Base-by-base conservation (phyloP, 1,284 basidiomycete genomes). In the Sporisorium sorghi region DNA sequence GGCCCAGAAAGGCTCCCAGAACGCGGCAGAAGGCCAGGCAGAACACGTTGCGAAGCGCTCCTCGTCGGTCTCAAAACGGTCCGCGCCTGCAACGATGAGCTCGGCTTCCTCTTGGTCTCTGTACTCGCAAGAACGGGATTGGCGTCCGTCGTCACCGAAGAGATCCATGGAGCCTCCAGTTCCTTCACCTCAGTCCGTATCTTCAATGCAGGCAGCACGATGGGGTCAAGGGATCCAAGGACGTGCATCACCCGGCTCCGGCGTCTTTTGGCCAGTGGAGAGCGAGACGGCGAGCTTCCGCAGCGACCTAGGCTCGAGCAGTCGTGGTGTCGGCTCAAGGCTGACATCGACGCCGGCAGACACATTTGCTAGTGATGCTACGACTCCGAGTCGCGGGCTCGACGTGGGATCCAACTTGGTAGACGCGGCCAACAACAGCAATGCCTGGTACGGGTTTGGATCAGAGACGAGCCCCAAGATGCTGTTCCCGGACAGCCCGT, bases 401-500 rank as follows among this genome's bases (percentile, higher is more conserved):
- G 65, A 73, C 30, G 53, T 58, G 17, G 46, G 37, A 19, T 32
- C 60, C 2, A 19, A 44, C n/a, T 2, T 58, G 11, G 30, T 43
- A 11, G 71, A 73, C 8, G 21, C 50, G 5, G 7, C 58, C 5
- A 48, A 28, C 23, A 42, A 19, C 33, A 48, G 35, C 46, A 48
- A 42, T 48, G 35, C 52, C 17, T 73, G 65, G 71, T 58, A 68
- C 19, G 54, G 43, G 0, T 52, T 67, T 19, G 46, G 51, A 10
- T 61, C 60, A 2, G 61, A 65, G 33, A 56, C 58, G 10, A 73
- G 71, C 30, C 71, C 71, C 1, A 68, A 58, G 30, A 35, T 49
- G 14, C 10, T 73, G 30, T 68, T 73, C 50, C 61, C 67, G 1
- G 60, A 74, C 54, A 74, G 72, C 43, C 72, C 72, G 19, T 70